phyloP scores from a whole-genome alignment of 192 early-diverging fungal species.

The Funneliformis mosseae region DNA sequence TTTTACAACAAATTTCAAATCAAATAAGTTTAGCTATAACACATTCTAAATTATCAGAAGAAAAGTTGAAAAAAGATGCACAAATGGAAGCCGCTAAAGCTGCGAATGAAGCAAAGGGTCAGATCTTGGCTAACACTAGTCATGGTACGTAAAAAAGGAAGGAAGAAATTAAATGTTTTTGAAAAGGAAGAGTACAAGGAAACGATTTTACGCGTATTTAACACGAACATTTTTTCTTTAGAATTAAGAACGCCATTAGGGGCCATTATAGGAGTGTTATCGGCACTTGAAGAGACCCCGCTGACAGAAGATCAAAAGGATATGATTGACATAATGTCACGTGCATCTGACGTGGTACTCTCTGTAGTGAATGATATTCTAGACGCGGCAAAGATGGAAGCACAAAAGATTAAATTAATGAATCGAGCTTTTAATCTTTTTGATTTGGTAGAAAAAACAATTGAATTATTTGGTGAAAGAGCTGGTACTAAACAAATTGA shows the following conservation, averaged over 20 bases:
- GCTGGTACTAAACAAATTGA: slow-evolving; percentile 42
- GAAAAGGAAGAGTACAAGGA: too few species aligned
- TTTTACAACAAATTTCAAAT: slow-evolving; percentile 48
- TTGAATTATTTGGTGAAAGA: slow-evolving; percentile 46
- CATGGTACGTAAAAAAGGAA: slow-evolving; percentile 29
- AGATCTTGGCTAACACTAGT: slow-evolving; percentile 48
- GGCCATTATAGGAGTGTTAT: slow-evolving; percentile 47
- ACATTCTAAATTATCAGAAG: slow-evolving; percentile 41
- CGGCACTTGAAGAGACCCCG: slow-evolving; percentile 43
- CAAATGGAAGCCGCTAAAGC: slow-evolving; percentile 48
- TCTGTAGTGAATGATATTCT: slow-evolving; percentile 46
- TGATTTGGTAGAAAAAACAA: slow-evolving; percentile 44
- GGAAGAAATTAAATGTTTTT: background rate
- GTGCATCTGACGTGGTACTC: slow-evolving; percentile 44
- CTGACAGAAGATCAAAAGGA: slow-evolving; percentile 45
- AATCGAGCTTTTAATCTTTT: slow-evolving; percentile 47
- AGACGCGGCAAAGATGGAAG: slow-evolving; percentile 46
- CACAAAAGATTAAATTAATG: slow-evolving; percentile 46
- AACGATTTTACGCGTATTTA: background rate
- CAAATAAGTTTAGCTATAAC: slow-evolving; percentile 49
- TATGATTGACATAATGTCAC: slow-evolving; percentile 49
- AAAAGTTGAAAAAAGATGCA: slow-evolving; percentile 45
- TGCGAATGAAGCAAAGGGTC: slow-evolving; percentile 45
- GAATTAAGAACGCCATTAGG: slow-evolving; percentile 42
- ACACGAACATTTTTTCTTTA: background rate